A percentile compares a stretch with the other conserved stretches of the same genome.
Conservation (phyloP, 495 filamentous ascomycete species). For the Daldinia bambusicola region DNA sequence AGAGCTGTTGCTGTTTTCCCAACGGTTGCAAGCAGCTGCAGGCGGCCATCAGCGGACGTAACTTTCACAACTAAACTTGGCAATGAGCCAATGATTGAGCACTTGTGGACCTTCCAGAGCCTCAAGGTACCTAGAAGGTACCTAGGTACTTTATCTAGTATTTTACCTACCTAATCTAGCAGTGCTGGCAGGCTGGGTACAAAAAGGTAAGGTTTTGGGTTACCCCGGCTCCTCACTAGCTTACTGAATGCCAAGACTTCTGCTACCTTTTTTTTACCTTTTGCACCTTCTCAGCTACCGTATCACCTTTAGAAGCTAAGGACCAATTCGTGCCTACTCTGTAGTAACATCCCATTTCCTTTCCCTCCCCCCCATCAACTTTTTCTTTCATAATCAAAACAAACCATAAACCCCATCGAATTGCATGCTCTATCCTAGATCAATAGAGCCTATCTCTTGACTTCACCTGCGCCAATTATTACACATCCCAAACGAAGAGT, state of each 20-base stretch:
- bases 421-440: not conserved
- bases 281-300: not conserved
- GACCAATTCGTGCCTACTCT: not conserved
- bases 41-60: conserved; percentile 47
- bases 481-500: not conserved
- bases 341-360: conserved; percentile 7
- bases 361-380: not conserved
- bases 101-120: conserved; percentile 29
- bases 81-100: conserved; percentile 36
- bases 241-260: conserved; percentile 27
- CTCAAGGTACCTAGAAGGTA: conserved; percentile 12
- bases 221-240: conserved; percentile 22
- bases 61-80: conserved; percentile 29
- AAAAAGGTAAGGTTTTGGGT: conserved; percentile 12
- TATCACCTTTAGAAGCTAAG: conserved; percentile 2
- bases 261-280: conserved; percentile 8
- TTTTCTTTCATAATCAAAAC: not conserved
- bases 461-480: conserved; percentile 11
- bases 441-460: not conserved
- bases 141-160: conserved; percentile 30
- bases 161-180: not conserved
- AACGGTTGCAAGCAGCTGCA: conserved; percentile 39
- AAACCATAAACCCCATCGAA: not conserved
- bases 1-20: conserved; percentile 21
- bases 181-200: not conserved